phyloP scores from a whole-genome alignment of 805 yeast species.

The Ogataea minuta region DNA sequence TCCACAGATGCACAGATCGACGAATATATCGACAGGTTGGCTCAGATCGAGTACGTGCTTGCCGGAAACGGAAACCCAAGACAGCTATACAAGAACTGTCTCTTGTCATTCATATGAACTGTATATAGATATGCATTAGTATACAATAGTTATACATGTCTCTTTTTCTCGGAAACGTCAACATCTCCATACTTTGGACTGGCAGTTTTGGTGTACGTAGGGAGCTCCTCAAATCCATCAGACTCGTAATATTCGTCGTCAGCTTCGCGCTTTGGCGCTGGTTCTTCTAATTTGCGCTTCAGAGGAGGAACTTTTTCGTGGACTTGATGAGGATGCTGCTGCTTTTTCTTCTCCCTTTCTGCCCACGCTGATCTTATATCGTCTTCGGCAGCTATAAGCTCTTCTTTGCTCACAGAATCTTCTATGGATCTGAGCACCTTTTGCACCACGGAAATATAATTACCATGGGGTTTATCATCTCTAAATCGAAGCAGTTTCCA shows the following conservation, averaged over 20 bases:
- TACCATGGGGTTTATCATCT: conserved; percentile 89
- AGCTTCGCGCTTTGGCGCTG: conserved; percentile 12
- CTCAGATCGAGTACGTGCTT: conserved; percentile 48
- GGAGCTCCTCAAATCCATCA: conserved; percentile 38
- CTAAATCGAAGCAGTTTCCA: conserved; percentile 90
- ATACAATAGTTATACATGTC: conserved; percentile 16
- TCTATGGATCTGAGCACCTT: conserved; percentile 81
- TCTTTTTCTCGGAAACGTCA: conserved; percentile 17
- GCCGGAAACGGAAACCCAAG: conserved; percentile 70
- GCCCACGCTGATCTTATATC: conserved; percentile 63
- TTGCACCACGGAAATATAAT: conserved; percentile 75
- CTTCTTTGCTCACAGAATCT: conserved; percentile 82
- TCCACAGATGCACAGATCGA: conserved; percentile 16
- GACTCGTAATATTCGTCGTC: conserved; percentile 34
- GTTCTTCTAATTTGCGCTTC: conserved; percentile 9
- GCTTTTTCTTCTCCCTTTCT: conserved; percentile 43
- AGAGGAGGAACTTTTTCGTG: conserved; percentile 15
- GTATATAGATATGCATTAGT: conserved; percentile 15
- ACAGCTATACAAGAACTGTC: conserved; percentile 43
- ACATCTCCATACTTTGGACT: conserved; percentile 32
- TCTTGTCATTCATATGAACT: conserved; percentile 32
- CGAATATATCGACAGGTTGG: conserved; percentile 34
- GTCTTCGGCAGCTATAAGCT: conserved; percentile 57
- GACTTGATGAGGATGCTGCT: conserved; percentile 21
- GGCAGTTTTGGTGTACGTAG: conserved; percentile 26